Evolutionary conservation across 768 basidiomycete genomes (phyloP).

Genomic region (Boletales sp.): DNA sequence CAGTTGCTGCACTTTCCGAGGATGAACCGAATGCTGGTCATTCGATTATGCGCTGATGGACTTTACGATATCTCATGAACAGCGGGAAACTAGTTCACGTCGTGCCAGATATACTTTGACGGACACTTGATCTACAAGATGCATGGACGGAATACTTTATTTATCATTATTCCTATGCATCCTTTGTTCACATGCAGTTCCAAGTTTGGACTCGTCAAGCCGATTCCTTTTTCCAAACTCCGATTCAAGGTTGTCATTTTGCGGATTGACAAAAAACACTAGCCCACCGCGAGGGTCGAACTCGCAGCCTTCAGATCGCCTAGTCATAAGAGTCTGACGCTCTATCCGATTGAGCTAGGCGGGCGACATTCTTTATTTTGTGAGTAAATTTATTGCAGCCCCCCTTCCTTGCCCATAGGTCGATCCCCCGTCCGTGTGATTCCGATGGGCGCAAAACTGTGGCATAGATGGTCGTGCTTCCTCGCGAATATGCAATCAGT

Average conservation of each 20-base stretch:
- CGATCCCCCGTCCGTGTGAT: conserved; percentile 3
- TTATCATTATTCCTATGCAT: conserved; percentile 19
- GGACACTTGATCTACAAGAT: conserved; percentile 5
- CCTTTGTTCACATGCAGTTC: background rate
- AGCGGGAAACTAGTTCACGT: conserved; percentile 1
- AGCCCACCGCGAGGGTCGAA: conserved; percentile 65
- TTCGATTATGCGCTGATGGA: conserved; percentile 14
- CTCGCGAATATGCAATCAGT: conserved; percentile 6
- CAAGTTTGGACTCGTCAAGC: background rate
- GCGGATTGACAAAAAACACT: conserved; percentile 18
- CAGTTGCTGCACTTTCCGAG: conserved; percentile 80
- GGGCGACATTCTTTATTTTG: conserved; percentile 29
- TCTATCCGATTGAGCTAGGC: conserved; percentile 69
- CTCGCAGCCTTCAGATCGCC: conserved; percentile 59
- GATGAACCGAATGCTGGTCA: conserved; percentile 40
- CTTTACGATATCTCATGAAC: conserved; percentile 16
- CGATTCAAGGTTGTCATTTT: too few relatives aligned
- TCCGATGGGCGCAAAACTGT: conserved; percentile 25
- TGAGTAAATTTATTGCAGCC: background rate
- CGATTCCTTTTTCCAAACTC: background rate
- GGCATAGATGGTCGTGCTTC: conserved; percentile 10
- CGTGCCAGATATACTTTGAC: conserved; percentile 3
- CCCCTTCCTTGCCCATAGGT: background rate
- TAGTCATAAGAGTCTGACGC: conserved; percentile 58
- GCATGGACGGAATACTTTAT: conserved; percentile 18